phyloP scores from a whole-genome alignment of 768 basidiomycete genomes.

The Mycena sanguinolenta region DNA sequence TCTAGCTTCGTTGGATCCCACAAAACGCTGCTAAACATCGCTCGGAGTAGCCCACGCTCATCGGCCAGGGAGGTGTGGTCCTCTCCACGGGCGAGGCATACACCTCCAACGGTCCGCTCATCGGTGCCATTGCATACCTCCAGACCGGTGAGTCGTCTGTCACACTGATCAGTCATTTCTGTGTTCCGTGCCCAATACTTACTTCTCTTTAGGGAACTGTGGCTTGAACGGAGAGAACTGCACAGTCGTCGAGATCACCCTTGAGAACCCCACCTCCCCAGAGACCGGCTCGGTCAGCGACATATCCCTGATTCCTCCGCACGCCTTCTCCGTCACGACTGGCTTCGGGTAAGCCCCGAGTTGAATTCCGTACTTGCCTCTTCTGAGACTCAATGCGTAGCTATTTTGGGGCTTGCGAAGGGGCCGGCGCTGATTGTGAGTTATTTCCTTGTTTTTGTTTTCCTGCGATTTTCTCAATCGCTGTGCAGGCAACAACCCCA shows the following conservation, averaged over 20 bases:
- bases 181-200: slow-evolving; percentile 20
- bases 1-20: no score
- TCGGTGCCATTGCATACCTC: slow-evolving; percentile 48
- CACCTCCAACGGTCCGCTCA: slow-evolving; percentile 44
- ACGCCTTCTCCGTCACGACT: slow-evolving; percentile 50
- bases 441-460: not conserved
- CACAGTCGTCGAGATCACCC: slow-evolving; percentile 49
- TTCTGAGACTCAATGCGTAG: no score
- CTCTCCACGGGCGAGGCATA: slow-evolving; percentile 47
- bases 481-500: slow-evolving; percentile 43
- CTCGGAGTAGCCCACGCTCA: slow-evolving; percentile 39
- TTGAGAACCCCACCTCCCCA: slow-evolving; percentile 47
- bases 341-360: slow-evolving; percentile 42
- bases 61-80: slow-evolving; percentile 35
- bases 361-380: no score
- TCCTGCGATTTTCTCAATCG: not conserved
- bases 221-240: slow-evolving; percentile 54
- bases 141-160: slow-evolving; percentile 5
- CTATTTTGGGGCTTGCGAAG: slow-evolving; percentile 45
- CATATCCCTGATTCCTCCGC: slow-evolving; percentile 49
- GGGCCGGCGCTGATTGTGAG: slow-evolving; percentile 45
- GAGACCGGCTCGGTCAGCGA: slow-evolving; percentile 53
- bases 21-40: no score
- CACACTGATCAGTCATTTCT: not conserved
- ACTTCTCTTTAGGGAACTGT: slow-evolving; percentile 45